These are phyloP conservation scores for Dicorynia guianensis DNA, from an alignment of 306 rosid genomes.

Conservation along the genomic window DNA sequence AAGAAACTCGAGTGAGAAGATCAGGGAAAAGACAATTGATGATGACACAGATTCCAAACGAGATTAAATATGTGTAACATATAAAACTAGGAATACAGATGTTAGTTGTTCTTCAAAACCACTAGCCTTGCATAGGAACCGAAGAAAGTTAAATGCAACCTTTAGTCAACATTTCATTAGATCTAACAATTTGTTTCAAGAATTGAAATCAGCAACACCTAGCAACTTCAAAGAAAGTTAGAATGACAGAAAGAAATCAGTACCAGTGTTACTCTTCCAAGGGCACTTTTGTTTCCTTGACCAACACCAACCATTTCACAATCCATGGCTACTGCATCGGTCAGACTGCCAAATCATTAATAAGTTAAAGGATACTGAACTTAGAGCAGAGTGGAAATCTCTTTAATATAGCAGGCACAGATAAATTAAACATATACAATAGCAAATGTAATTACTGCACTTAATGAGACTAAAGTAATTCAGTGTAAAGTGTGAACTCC, in stretches of 20 bases:
- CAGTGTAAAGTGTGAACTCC: conserved; percentile 3
- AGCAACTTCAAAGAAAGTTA: conserved; percentile 8
- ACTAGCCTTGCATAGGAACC: not conserved
- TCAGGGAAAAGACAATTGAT: not conserved
- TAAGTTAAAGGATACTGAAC: conserved; percentile 29
- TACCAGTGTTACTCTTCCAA: conserved; percentile 92
- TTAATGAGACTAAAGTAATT: not conserved
- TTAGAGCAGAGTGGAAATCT: conserved; percentile 30
- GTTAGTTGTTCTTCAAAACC: conserved; percentile 11
- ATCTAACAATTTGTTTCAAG: conserved; percentile 10
- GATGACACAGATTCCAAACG: conserved; percentile 22
- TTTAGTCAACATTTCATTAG: not conserved
- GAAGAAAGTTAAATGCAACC: conserved; percentile 17
- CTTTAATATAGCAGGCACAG: not conserved
- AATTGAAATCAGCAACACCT: conserved; percentile 19
- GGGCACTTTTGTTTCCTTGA: conserved; percentile 92
- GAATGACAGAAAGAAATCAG: conserved; percentile 39
- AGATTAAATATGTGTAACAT: not conserved
- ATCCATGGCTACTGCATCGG: conserved; percentile 90
- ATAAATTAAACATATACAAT: conserved; percentile 1
- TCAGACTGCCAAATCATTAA: conserved; percentile 75
- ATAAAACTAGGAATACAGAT: not conserved
- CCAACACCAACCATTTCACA: conserved; percentile 98
- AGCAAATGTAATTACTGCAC: conserved; percentile 5
- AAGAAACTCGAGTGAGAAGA: conserved; percentile 4